Evolutionary conservation across 257 asterid species (phyloP).

Genomic region (Solanum chiquidenum): DNA sequence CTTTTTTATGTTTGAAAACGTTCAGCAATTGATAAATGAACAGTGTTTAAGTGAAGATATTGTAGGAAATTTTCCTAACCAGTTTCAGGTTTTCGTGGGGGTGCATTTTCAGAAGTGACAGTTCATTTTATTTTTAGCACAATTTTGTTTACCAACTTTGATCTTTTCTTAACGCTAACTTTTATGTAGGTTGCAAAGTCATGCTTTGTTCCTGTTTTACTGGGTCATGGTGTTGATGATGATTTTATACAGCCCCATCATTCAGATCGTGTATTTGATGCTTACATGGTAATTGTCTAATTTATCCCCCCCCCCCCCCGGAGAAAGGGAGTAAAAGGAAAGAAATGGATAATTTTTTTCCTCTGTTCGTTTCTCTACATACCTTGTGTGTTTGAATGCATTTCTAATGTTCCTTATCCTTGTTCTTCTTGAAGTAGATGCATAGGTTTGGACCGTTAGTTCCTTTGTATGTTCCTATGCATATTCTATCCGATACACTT

Average conservation of each 20-base stretch:
- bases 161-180: neutral
- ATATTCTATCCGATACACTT: neutral
- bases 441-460: neutral
- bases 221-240: conserved; percentile 85
- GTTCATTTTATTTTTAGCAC: neutral
- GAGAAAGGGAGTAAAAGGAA: neutral
- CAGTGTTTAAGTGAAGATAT: neutral
- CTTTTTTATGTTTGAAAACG: neutral
- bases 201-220: conserved; percentile 75
- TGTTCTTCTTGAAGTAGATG: neutral
- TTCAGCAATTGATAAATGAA: neutral
- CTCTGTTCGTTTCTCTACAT: neutral
- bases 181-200: conserved; percentile 67
- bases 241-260: conserved; percentile 95
- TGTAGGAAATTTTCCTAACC: neutral
- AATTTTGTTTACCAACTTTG: neutral
- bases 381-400: neutral
- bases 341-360: neutral
- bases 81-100: neutral
- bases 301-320: neutral
- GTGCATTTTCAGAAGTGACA: neutral
- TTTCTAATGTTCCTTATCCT: neutral
- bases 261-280: conserved; percentile 71
- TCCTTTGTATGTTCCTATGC: neutral
- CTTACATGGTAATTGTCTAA: conserved; percentile 54